Percentiles rank a stretch among this genome's conserved stretches.
Conservation (phyloP, 805 yeast genomes). For the Saccharomycopsis microspora region DNA sequence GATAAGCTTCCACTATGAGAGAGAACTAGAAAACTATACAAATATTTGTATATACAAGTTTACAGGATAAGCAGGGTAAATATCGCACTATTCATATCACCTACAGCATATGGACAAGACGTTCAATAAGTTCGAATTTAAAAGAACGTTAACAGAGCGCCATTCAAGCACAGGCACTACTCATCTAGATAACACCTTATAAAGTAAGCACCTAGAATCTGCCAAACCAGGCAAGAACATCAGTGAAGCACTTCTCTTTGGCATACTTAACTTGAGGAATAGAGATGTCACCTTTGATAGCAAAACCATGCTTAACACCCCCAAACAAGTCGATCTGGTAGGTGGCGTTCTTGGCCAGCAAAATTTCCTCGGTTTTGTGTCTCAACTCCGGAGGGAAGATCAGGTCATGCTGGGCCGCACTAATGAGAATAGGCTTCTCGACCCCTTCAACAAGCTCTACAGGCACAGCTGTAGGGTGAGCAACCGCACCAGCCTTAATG, state of each 20-base stretch:
- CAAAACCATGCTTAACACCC: conserved; percentile 71
- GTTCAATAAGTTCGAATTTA: too few species aligned
- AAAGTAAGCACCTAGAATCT: not conserved
- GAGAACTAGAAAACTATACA: too few species aligned
- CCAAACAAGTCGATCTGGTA: conserved; percentile 54
- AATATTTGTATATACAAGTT: too few species aligned
- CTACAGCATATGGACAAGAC: too few species aligned
- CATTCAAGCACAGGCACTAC: too few species aligned
- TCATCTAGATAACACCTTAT: too few species aligned
- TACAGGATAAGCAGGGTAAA: too few species aligned
- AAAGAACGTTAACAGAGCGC: too few species aligned
- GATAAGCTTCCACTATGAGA: too few species aligned
- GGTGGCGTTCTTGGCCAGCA: conserved; percentile 38
- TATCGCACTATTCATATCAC: too few species aligned
- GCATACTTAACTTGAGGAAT: conserved; percentile 17
- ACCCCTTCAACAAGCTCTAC: conserved; percentile 54
- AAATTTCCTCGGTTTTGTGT: conserved; percentile 44
- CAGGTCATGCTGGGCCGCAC: conserved; percentile 64
- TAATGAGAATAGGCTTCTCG: conserved; percentile 51
- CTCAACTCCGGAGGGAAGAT: conserved; percentile 57
- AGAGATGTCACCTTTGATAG: conserved; percentile 62
- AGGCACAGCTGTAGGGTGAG: conserved; percentile 72
- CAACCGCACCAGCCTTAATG: conserved; percentile 56
- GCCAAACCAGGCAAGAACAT: conserved; percentile 6
- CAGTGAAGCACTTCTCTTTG: conserved; percentile 2